These are phyloP conservation scores for Thielaviopsis ethacetica DNA, from an alignment of 2,329 filamentous ascomycete species.

Conservation along the genomic window DNA sequence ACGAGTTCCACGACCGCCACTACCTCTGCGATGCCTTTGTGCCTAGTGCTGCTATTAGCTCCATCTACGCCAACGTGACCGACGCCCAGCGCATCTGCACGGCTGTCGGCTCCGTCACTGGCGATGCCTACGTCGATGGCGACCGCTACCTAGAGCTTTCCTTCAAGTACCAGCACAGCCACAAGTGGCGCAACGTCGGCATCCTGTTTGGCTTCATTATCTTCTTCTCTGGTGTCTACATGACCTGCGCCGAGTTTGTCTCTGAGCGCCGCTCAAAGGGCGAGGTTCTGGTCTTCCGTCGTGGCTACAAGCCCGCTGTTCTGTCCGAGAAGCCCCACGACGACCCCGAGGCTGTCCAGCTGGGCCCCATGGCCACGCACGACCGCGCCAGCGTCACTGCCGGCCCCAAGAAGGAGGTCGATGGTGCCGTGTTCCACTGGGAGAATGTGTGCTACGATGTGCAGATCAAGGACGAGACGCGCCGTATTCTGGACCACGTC, in stretches of 20 bases:
- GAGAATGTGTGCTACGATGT: slow-evolving; percentile 61
- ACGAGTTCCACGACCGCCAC: slow-evolving; percentile 56
- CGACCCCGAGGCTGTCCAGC: slow-evolving; percentile 38
- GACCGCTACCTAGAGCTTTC: slow-evolving; percentile 37
- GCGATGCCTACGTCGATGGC: slow-evolving; percentile 35
- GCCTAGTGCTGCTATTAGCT: slow-evolving; percentile 22
- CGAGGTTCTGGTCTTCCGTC: slow-evolving; percentile 59
- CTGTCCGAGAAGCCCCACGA: slow-evolving; percentile 46
- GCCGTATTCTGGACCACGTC: slow-evolving; percentile 62
- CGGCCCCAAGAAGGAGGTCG: slow-evolving; percentile 21
- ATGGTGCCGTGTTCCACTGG: slow-evolving; percentile 67
- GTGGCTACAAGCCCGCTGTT: slow-evolving; percentile 44
- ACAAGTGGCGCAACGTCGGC: slow-evolving; percentile 58
- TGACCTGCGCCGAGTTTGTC: slow-evolving; percentile 49
- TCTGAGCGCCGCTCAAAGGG: slow-evolving; percentile 56
- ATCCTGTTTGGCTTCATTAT: slow-evolving; percentile 49
- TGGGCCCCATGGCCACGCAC: slow-evolving; percentile 32
- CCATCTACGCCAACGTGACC: slow-evolving; percentile 22
- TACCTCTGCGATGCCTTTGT: slow-evolving; percentile 37
- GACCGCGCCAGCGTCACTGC: slow-evolving; percentile 20
- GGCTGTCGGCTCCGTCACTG: slow-evolving; percentile 39
- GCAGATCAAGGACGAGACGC: slow-evolving; percentile 58
- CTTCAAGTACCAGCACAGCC: slow-evolving; percentile 38
- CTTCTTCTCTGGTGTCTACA: slow-evolving; percentile 45
- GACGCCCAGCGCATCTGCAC: slow-evolving; percentile 36